Evolutionary conservation across 352 stramenopile genomes (phyloP), one percentile per base, ranked within the genome.

Genomic region (Phytopythium montanum): DNA sequence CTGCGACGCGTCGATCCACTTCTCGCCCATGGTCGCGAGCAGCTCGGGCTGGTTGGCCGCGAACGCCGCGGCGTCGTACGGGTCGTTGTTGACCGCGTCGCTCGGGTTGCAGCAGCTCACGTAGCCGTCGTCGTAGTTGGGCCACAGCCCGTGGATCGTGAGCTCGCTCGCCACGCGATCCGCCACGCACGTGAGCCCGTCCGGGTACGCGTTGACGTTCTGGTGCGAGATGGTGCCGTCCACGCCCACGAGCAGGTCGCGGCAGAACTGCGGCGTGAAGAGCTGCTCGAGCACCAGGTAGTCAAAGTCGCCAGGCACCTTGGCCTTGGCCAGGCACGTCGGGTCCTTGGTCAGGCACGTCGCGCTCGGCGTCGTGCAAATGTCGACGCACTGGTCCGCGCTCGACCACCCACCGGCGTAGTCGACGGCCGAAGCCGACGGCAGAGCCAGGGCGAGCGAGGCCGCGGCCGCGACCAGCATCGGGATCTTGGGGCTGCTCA

Each of bases 211-310:
- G 54, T 79, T 67, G n/a, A 93, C 79, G 60, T 90, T 90, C 69
- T 87, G 81, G 67, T 93, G 83, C 58, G 81, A 88, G 69, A 91
- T 79, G 41, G 82, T 92, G 61, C 72, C 82, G 66, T 92, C 82
- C 19, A 86, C 69, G 31, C 82, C 82, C 1, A 75, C 59, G 42
- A 90, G 73, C 49, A 92, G 64, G 61, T 92, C 83, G 38, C 83
- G 83, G 65, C 83, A 92, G 65, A 84, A 92, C 70, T 92, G 80
- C 68, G 83, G 83, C 53, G 87, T 70, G 64, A 85, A 92, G 59
- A 92, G 66, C 65, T 92, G 76, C 69, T 92, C 81, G 18, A 93
- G 66, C 52, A 91, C 56, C 45, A 93, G 60, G 65, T 87, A 91
- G 73, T 90, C 83, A 44, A 82, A 91, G 70, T 89, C 79, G 41